These are phyloP conservation scores for Lentinula sp. DNA, from an alignment of 768 basidiomycete genomes.

Conservation along the genomic window DNA sequence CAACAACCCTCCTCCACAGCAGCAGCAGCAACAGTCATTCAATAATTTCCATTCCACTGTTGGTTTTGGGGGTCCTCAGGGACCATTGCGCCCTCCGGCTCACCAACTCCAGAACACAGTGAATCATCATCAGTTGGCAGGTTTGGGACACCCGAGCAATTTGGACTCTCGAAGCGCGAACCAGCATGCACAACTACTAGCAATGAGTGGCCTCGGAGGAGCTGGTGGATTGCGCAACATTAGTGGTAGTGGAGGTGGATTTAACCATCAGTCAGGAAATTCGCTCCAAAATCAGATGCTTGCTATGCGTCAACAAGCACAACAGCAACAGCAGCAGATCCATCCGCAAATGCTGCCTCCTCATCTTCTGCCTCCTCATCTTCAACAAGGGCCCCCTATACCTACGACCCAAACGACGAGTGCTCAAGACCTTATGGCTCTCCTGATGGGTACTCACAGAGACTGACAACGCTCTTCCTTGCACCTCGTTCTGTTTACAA, in stretches of 20 bases:
- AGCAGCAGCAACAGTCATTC: slow-evolving; percentile 34
- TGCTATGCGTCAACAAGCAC: slow-evolving; percentile 38
- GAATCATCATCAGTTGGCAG: slow-evolving; percentile 42
- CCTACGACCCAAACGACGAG: slow-evolving; percentile 42
- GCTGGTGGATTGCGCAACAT: slow-evolving; percentile 39
- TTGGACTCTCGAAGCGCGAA: slow-evolving; percentile 48
- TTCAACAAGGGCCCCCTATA: slow-evolving; percentile 48
- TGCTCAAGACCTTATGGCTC: slow-evolving; percentile 74
- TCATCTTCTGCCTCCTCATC: slow-evolving; percentile 51
- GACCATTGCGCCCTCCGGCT: slow-evolving; percentile 46
- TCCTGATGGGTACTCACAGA: slow-evolving; percentile 69
- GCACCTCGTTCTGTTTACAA: background rate
- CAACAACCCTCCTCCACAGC: slow-evolving; percentile 30
- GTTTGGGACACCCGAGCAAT: slow-evolving; percentile 46
- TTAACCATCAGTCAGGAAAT: slow-evolving; percentile 40
- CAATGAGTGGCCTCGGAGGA: slow-evolving; percentile 38
- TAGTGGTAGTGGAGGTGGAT: slow-evolving; percentile 34
- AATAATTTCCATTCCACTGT: slow-evolving; percentile 44
- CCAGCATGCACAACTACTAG: slow-evolving; percentile 42
- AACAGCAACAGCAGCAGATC: slow-evolving; percentile 32
- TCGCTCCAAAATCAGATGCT: slow-evolving; percentile 34
- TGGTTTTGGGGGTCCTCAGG: slow-evolving; percentile 34
- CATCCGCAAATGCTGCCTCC: slow-evolving; percentile 56
- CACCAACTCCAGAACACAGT: slow-evolving; percentile 45
- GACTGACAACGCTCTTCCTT: slow-evolving; percentile 36